Conservation (phyloP, 495 filamentous ascomycete genomes). For the Hyaloscypha bicolor region DNA sequence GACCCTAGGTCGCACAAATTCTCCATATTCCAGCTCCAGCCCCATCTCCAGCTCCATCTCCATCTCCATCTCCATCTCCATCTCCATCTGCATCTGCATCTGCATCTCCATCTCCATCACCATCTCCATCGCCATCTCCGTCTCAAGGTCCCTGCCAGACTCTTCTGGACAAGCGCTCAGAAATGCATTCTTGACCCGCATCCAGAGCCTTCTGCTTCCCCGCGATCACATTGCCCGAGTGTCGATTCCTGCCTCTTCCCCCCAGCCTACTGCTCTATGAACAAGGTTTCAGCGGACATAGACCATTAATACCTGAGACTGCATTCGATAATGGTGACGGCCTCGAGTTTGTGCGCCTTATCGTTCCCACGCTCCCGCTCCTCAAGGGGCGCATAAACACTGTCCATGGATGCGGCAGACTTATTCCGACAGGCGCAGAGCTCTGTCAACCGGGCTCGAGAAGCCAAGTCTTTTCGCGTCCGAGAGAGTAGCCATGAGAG, state of each 20-base stretch:
- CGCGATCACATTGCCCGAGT: background rate
- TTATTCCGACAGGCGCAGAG: slow-evolving; percentile 53
- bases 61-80: too few relatives aligned
- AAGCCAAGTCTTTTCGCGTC: slow-evolving; percentile 36
- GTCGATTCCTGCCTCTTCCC: slow-evolving; percentile 1
- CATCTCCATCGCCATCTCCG: too few relatives aligned
- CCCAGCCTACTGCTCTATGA: background rate
- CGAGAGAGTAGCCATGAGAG: slow-evolving; percentile 40
- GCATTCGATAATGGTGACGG: slow-evolving; percentile 27
- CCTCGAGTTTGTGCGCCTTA: slow-evolving; percentile 16
- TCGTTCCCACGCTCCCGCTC: background rate
- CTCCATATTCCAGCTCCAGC: background rate
- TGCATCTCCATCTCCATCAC: too few relatives aligned
- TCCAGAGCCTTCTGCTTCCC: background rate
- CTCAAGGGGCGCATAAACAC: slow-evolving; percentile 3
- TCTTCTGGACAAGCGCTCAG: background rate
- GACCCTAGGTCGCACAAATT: background rate
- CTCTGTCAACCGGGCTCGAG: slow-evolving; percentile 36
- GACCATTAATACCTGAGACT: background rate
- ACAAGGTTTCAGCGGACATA: background rate
- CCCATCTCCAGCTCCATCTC: too few relatives aligned
- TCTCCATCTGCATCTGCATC: too few relatives aligned
- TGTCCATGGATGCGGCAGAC: slow-evolving; percentile 50
- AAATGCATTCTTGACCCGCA: background rate
- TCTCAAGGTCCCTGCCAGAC: background rate